Percentiles rank a stretch among this genome's conserved stretches.
These are phyloP conservation scores for Phaffomyces opuntiae DNA, from an alignment of 805 yeast species.

Conservation along the genomic window DNA sequence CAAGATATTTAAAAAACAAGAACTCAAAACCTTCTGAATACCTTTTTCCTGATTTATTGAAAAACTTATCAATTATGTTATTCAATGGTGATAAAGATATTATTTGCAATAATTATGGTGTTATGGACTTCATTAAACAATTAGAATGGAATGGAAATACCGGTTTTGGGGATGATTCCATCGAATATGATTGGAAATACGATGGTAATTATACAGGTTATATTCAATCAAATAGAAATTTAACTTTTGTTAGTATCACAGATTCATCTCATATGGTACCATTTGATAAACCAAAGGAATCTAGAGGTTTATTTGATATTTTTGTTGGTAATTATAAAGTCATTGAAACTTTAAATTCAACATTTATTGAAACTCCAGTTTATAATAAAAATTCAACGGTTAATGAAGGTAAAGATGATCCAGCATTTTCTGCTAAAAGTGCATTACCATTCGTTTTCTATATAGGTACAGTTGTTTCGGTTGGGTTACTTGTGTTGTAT, in stretches of 20 bases:
- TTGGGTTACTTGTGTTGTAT: conserved; percentile 15
- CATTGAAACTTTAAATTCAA: conserved; percentile 9
- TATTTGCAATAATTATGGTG: conserved; percentile 79
- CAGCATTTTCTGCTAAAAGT: conserved; percentile 10
- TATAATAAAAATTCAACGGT: conserved; percentile 8
- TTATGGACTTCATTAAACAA: conserved; percentile 54
- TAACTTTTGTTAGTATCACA: conserved; percentile 67
- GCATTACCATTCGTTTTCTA: conserved; percentile 20
- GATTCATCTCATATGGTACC: conserved; percentile 95
- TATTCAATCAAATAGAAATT: conserved; percentile 53
- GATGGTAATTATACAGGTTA: conserved; percentile 36
- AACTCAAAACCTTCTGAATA: conserved; percentile 54
- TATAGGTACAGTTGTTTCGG: conserved; percentile 12
- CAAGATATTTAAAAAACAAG: conserved; percentile 41
- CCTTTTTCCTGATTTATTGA: conserved; percentile 59
- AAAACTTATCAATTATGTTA: conserved; percentile 52
- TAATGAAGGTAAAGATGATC: conserved; percentile 7
- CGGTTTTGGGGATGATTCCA: conserved; percentile 25
- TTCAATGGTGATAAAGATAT: conserved; percentile 87
- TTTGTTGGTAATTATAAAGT: conserved; percentile 20
- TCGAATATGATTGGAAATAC: conserved; percentile 39
- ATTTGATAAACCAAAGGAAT: conserved; percentile 61
- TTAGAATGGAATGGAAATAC: conserved; percentile 56
- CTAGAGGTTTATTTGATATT: conserved; percentile 66
- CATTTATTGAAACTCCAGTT: conserved; percentile 21